phyloP scores from a whole-genome alignment of 805 yeast species.

The Saccharomycopsis selenospora region DNA sequence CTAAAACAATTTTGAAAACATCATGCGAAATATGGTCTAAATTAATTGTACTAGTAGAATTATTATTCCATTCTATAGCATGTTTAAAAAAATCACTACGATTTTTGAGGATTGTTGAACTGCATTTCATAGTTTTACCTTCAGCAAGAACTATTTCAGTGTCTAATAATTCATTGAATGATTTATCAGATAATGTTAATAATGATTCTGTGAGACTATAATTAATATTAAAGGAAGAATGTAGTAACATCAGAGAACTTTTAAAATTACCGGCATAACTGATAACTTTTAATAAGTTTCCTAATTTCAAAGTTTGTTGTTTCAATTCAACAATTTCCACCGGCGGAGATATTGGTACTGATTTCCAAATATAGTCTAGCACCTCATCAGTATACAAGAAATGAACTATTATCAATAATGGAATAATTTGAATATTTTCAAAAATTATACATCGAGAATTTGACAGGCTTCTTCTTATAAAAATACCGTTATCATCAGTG shows the following conservation, averaged over 20 bases:
- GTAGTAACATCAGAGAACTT: slow-evolving; percentile 26
- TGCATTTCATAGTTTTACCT: slow-evolving; percentile 27
- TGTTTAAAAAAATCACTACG: slow-evolving; percentile 50
- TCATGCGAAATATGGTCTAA: slow-evolving; percentile 36
- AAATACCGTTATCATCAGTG: neutral
- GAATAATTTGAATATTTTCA: neutral
- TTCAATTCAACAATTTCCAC: slow-evolving; percentile 34
- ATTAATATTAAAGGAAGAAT: no score
- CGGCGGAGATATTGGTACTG: slow-evolving; percentile 30
- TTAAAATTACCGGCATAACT: slow-evolving; percentile 28
- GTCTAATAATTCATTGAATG: slow-evolving; percentile 29
- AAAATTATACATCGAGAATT: neutral
- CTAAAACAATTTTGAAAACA: slow-evolving; percentile 44
- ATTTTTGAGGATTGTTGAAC: neutral
- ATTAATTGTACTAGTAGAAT: slow-evolving; percentile 26
- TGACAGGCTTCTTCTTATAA: neutral
- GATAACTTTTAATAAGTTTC: neutral
- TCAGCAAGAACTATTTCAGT: slow-evolving; percentile 40
- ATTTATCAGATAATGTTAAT: neutral
- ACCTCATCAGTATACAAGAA: slow-evolving; percentile 42
- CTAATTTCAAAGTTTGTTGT: slow-evolving; percentile 26
- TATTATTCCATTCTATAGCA: slow-evolving; percentile 39
- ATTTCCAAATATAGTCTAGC: neutral
- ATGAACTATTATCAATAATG: slow-evolving; percentile 35
- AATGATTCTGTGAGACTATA: neutral